phyloP scores from a whole-genome alignment of 176 grass and related monocot species.

The Ampelocalamus luodianensis region DNA sequence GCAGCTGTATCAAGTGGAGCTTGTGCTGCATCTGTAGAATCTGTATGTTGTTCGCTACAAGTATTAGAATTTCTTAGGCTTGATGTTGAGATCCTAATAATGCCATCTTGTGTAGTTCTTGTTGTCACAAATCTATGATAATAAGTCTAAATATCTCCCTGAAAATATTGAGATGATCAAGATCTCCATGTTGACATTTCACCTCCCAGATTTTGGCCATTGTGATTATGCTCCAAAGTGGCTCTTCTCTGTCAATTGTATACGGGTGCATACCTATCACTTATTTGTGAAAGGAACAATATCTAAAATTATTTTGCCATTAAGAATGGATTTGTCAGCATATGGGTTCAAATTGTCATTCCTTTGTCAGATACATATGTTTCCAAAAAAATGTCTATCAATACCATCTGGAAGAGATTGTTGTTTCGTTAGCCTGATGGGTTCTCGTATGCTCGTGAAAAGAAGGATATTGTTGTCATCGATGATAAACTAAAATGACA shows the following conservation, averaged over 20 bases:
- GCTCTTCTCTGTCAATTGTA: constrained; percentile 29
- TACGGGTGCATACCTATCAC: constrained; percentile 41
- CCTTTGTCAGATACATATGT: constrained; percentile 44
- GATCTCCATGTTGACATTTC: constrained; percentile 2
- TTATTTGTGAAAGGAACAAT: constrained; percentile 39
- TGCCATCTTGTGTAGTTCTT: constrained; percentile 40
- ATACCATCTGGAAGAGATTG: constrained; percentile 14
- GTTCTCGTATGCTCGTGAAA: constrained; percentile 23
- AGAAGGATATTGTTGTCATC: constrained; percentile 28
- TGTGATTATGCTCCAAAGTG: constrained; percentile 38
- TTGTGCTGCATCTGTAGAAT: constrained; percentile 64
- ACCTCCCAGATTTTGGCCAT: constrained; percentile 27
- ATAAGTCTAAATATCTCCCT: constrained; percentile 28
- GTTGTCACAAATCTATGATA: constrained; percentile 30
- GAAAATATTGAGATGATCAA: constrained; percentile 19
- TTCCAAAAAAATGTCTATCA: constrained; percentile 45
- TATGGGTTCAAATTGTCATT: constrained; percentile 39
- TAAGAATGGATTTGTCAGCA: constrained; percentile 12
- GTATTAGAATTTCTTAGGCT: constrained; percentile 22
- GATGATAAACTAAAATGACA: constrained; percentile 17
- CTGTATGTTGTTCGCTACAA: constrained; percentile 39
- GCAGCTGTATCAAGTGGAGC: constrained; percentile 76
- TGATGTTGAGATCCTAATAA: constrained; percentile 39
- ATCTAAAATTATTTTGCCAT: constrained; percentile 36
- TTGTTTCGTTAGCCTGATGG: constrained; percentile 31